Conservation (phyloP, 2,329 filamentous ascomycete species). For the Dactylonectria estremocensis region DNA sequence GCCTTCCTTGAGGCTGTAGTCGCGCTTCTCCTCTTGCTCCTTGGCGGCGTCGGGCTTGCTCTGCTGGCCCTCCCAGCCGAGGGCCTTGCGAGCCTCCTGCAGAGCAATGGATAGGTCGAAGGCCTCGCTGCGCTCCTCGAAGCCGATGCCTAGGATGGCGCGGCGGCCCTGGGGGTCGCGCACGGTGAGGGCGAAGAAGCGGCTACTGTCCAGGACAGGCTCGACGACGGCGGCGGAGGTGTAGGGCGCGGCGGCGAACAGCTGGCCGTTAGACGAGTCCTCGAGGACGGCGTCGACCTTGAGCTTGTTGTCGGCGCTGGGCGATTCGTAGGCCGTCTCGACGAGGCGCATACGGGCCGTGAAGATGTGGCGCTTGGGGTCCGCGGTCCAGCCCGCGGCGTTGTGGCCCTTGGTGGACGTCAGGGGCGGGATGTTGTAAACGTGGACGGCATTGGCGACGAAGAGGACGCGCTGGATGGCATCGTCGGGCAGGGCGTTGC, state of each 20-base stretch:
- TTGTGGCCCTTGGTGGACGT: conserved; percentile 84
- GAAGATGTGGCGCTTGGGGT: conserved; percentile 84
- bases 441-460: conserved; percentile 80
- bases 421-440: conserved; percentile 90
- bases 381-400: conserved; percentile 82
- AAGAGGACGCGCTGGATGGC: conserved; percentile 91
- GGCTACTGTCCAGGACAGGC: conserved; percentile 82
- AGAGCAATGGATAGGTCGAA: conserved; percentile 88
- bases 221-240: conserved; percentile 77
- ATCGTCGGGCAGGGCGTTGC: conserved; percentile 76
- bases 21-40: conserved; percentile 60
- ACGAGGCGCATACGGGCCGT: conserved; percentile 85
- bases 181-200: conserved; percentile 89
- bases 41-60: conserved; percentile 55
- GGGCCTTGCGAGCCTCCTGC: conserved; percentile 81
- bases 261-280: conserved; percentile 78
- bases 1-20: conserved; percentile 90
- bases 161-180: conserved; percentile 82
- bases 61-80: conserved; percentile 70
- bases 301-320: conserved; percentile 65
- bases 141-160: conserved; percentile 86
- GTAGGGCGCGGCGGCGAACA: conserved; percentile 91
- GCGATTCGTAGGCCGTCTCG: conserved; percentile 75
- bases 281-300: conserved; percentile 86
- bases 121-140: conserved; percentile 88